Evolutionary conservation across 1,284 basidiomycete genomes (phyloP).

Genomic region (Exobasidium rhododendri): DNA sequence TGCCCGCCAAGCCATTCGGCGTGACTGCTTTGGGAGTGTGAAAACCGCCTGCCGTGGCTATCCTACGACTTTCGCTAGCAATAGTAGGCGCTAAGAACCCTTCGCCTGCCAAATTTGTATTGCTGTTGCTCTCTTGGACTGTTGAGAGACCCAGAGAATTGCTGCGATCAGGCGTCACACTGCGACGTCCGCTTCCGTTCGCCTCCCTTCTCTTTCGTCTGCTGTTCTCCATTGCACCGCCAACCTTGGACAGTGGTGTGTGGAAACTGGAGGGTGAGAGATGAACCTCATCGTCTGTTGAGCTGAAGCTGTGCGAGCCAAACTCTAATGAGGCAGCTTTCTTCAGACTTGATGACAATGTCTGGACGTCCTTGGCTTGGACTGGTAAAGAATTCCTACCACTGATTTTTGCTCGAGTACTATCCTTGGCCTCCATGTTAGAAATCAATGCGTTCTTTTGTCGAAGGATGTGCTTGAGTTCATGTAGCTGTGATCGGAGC

Average conservation of each 20-base stretch:
- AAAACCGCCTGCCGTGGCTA: conserved; percentile 5
- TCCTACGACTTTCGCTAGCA: conserved; percentile 19
- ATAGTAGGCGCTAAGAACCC: conserved; percentile 16
- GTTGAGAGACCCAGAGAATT: conserved; percentile 7
- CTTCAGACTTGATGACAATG: neutral
- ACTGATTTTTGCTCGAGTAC: neutral
- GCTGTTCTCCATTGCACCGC: conserved; percentile 1
- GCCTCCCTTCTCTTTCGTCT: conserved; percentile 17
- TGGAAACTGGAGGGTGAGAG: neutral
- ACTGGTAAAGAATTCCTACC: neutral
- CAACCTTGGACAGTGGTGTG: neutral
- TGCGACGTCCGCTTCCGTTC: neutral
- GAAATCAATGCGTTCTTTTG: conserved; percentile 24
- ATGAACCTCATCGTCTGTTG: neutral
- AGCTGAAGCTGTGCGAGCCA: neutral
- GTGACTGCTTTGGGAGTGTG: neutral
- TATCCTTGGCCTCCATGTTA: conserved; percentile 13
- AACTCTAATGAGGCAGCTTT: neutral
- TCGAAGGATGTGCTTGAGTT: conserved; percentile 19
- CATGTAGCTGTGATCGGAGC: conserved; percentile 20
- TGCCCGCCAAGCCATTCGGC: neutral
- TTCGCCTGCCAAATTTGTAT: conserved; percentile 1
- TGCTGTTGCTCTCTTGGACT: conserved; percentile 2
- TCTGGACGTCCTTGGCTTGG: neutral
- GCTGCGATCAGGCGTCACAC: conserved; percentile 10